phyloP scores from a whole-genome alignment of 2,329 filamentous ascomycete species.

The Myriangium duriaei region DNA sequence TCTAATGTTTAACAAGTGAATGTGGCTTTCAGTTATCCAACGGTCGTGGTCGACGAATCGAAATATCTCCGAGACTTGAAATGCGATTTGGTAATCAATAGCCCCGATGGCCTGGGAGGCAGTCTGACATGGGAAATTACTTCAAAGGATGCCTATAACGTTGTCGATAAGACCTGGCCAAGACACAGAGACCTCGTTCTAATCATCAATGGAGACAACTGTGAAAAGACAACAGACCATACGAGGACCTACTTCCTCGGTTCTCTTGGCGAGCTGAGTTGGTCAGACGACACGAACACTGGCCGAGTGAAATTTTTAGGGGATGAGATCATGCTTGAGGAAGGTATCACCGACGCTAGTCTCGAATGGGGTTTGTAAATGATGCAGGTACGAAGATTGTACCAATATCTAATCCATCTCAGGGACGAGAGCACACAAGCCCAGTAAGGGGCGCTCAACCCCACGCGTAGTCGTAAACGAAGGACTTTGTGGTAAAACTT shows the following conservation, averaged over 20 bases:
- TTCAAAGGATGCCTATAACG: background rate
- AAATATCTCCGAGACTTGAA: background rate
- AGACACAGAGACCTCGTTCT: slow-evolving; percentile 2
- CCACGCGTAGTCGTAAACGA: background rate
- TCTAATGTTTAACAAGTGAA: background rate
- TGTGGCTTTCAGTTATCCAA: slow-evolving; percentile 3
- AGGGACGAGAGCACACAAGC: too few relatives aligned
- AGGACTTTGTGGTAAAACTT: background rate
- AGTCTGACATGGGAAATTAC: background rate
- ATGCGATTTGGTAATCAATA: background rate
- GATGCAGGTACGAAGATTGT: too few relatives aligned
- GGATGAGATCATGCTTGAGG: slow-evolving; percentile 4
- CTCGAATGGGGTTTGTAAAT: slow-evolving; percentile 6
- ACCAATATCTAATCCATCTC: too few relatives aligned
- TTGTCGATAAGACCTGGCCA: slow-evolving; percentile 1
- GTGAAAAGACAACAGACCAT: slow-evolving; percentile 1
- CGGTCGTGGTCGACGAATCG: slow-evolving; percentile 2
- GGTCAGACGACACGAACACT: background rate
- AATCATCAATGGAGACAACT: slow-evolving; percentile 4
- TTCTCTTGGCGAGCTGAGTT: background rate
- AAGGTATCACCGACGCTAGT: slow-evolving; percentile 4
- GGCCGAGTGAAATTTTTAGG: slow-evolving; percentile 5
- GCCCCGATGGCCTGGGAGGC: background rate
- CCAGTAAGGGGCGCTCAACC: too few relatives aligned
- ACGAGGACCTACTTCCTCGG: slow-evolving; percentile 4